Conservation (phyloP, 148 eudicot species). For the Nyssa sinensis region DNA sequence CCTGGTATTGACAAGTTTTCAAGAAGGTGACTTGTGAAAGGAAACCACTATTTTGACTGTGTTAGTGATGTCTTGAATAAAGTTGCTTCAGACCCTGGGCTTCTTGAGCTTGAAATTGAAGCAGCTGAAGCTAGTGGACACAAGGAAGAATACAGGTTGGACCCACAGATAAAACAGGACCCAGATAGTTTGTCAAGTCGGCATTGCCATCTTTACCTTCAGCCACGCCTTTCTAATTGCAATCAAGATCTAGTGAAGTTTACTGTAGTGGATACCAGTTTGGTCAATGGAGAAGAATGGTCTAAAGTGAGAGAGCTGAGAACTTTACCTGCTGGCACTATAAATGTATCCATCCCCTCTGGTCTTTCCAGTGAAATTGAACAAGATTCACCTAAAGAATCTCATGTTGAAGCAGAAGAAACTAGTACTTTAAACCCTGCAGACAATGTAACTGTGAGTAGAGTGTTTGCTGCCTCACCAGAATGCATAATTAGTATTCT, state of each 20-base stretch:
- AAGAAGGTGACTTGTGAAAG: slow-evolving; percentile 21
- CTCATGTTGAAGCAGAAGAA: not conserved
- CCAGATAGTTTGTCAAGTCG: not conserved
- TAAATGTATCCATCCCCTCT: not conserved
- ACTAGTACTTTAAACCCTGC: not conserved
- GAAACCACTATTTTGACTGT: slow-evolving; percentile 30
- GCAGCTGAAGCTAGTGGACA: slow-evolving; percentile 8
- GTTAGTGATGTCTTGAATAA: slow-evolving; percentile 28
- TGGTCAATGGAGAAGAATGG: slow-evolving; percentile 31
- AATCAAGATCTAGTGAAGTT: slow-evolving; percentile 28
- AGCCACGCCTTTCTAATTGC: slow-evolving; percentile 34
- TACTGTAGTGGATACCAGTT: slow-evolving; percentile 55
- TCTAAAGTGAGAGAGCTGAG: slow-evolving; percentile 38
- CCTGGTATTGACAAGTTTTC: slow-evolving; percentile 34
- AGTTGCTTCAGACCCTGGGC: slow-evolving; percentile 29
- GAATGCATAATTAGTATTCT: not conserved
- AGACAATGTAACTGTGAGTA: slow-evolving; percentile 1
- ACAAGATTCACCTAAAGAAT: not conserved
- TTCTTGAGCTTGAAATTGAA: slow-evolving; percentile 26
- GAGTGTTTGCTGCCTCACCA: not conserved
- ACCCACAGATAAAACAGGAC: not conserved
- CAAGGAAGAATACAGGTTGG: slow-evolving; percentile 1
- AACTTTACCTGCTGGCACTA: slow-evolving; percentile 41
- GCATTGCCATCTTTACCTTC: slow-evolving; percentile 44
- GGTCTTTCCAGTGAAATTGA: slow-evolving; percentile 16